These are phyloP conservation scores for Aspergillus intermedius DNA, from an alignment of 2,329 filamentous ascomycete genomes.

Conservation along the genomic window DNA sequence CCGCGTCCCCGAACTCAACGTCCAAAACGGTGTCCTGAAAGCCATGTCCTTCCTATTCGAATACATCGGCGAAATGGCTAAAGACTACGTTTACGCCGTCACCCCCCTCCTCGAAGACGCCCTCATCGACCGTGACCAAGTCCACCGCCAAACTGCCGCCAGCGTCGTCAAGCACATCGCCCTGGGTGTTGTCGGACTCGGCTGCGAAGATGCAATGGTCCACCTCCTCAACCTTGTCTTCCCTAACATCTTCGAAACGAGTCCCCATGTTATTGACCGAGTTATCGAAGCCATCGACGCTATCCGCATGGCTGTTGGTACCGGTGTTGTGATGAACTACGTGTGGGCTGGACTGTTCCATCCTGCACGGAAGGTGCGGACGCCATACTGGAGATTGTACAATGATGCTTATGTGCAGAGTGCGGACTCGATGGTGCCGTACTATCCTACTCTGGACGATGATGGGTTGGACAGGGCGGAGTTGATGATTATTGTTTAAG, in stretches of 20 bases:
- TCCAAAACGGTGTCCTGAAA: slow-evolving; percentile 97
- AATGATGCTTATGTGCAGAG: slow-evolving; percentile 94
- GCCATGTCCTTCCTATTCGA: slow-evolving; percentile 96
- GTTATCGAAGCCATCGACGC: slow-evolving; percentile 97
- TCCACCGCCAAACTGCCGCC: slow-evolving; percentile 93
- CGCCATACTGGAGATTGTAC: slow-evolving; percentile 93
- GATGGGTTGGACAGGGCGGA: slow-evolving; percentile 73
- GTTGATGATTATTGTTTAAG: slow-evolving; percentile 72
- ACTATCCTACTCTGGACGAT: slow-evolving; percentile 82
- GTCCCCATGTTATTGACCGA: slow-evolving; percentile 94
- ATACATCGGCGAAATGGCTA: slow-evolving; percentile 99
- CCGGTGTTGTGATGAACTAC: slow-evolving; percentile 92
- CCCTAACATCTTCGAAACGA: slow-evolving; percentile 96
- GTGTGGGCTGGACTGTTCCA: slow-evolving; percentile 98
- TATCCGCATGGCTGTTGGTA: slow-evolving; percentile 85
- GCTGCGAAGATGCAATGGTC: slow-evolving; percentile 97
- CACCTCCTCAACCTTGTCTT: slow-evolving; percentile 94
- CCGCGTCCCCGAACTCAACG: slow-evolving; percentile 93
- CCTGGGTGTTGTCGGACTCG: slow-evolving; percentile 91
- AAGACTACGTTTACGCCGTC: slow-evolving; percentile 98
- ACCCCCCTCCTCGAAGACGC: slow-evolving; percentile 94
- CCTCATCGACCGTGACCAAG: slow-evolving; percentile 94
- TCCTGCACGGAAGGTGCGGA: slow-evolving; percentile 86
- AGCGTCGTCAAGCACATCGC: slow-evolving; percentile 97
- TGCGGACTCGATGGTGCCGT: slow-evolving; percentile 92